Percentiles rank a stretch among this genome's conserved stretches.
These are phyloP conservation scores for Acacia crassicarpa DNA, from an alignment of 306 rosid genomes.

Conservation along the genomic window DNA sequence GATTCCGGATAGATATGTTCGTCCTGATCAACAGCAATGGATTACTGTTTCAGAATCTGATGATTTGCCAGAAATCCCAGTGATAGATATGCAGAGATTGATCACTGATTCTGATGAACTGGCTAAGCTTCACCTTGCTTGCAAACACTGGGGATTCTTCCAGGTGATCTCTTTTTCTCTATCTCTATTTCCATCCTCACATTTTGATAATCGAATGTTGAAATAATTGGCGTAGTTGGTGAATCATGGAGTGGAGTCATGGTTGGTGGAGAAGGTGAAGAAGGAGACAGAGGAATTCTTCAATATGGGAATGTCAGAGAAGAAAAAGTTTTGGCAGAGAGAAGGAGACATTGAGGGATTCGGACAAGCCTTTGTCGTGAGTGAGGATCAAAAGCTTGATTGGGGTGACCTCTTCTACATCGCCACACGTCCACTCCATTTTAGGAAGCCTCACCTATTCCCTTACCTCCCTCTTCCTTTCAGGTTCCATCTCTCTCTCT, in stretches of 20 bases:
- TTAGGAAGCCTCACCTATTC: too few relatives aligned
- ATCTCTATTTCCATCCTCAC: background rate
- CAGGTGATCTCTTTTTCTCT: conserved; percentile 21
- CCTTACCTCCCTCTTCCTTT: conserved; percentile 29
- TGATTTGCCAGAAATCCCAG: conserved; percentile 23
- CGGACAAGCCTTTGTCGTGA: conserved; percentile 58
- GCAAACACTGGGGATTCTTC: conserved; percentile 42
- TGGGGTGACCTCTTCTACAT: too few relatives aligned
- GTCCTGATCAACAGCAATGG: conserved; percentile 8
- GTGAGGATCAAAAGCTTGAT: conserved; percentile 26
- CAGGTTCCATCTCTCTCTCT: conserved; percentile 33
- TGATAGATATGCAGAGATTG: conserved; percentile 34
- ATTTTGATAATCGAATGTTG: background rate
- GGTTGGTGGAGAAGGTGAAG: conserved; percentile 46
- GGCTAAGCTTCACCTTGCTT: conserved; percentile 35
- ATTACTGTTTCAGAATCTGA: background rate
- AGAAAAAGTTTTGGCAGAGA: conserved; percentile 51
- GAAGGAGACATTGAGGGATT: conserved; percentile 59
- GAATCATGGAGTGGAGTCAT: conserved; percentile 35
- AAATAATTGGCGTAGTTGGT: conserved; percentile 40
- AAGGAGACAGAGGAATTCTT: conserved; percentile 42
- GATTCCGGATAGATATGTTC: conserved; percentile 40
- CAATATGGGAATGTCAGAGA: conserved; percentile 53
- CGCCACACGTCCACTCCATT: too few relatives aligned
- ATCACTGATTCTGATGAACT: conserved; percentile 27